phyloP scores from a whole-genome alignment of 2,329 filamentous ascomycete genomes.

The Ceratocystis diversiconidia region DNA sequence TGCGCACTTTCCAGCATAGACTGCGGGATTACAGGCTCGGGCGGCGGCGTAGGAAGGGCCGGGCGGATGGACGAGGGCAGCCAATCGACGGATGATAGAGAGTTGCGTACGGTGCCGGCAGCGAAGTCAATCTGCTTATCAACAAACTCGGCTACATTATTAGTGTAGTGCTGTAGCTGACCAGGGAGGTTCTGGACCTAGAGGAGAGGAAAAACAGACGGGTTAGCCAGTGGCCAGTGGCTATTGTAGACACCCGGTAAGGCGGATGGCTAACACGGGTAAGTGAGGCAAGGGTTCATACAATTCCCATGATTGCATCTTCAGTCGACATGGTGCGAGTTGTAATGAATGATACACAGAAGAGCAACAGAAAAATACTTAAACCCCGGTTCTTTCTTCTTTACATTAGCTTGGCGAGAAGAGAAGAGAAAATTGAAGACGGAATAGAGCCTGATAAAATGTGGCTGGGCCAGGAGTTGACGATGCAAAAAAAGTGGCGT shows the following conservation, averaged over 20 bases:
- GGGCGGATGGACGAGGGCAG: conserved; percentile 54
- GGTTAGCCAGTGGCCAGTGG: not conserved
- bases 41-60: conserved; percentile 27
- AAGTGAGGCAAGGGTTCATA: conserved; percentile 30
- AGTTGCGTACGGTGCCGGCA: conserved; percentile 55
- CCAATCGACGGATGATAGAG: conserved; percentile 54
- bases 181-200: conserved; percentile 15
- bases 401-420: not conserved
- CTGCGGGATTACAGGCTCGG: conserved; percentile 28
- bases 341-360: not conserved
- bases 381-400: conserved; percentile 4
- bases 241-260: not conserved
- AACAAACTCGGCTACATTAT: conserved; percentile 62
- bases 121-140: conserved; percentile 69
- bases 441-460: not conserved
- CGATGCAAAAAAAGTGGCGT: not conserved
- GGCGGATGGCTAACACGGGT: not conserved
- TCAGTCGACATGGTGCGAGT: conserved; percentile 3
- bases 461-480: not conserved
- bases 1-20: conserved; percentile 40
- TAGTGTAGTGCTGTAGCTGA: conserved; percentile 56
- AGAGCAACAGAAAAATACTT: not conserved
- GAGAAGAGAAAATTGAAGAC: not conserved
- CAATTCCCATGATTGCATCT: conserved; percentile 30
- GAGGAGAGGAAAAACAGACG: not conserved